A percentile compares a stretch with the other conserved stretches of the same genome.
phyloP scores from a whole-genome alignment of 345 rosid genomes.

The Arabis alpina region DNA sequence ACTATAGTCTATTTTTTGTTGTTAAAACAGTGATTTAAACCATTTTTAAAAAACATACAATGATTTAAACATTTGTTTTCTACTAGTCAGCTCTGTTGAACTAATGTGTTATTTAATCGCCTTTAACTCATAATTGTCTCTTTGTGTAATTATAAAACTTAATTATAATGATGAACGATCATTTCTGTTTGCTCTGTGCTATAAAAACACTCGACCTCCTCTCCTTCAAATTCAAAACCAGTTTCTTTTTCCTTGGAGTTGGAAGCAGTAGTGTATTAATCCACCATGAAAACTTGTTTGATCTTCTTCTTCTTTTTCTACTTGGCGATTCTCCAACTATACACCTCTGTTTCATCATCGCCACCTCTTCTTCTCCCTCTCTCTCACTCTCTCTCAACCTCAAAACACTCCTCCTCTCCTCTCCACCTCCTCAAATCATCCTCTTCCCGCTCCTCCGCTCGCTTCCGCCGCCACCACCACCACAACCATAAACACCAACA shows the following conservation, averaged over 20 bases:
- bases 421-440: conserved; percentile 81
- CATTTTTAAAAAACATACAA: no score
- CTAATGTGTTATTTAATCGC: neutral
- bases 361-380: conserved; percentile 56
- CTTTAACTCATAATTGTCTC: neutral
- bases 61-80: no score
- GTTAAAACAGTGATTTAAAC: no score
- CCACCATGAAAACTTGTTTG: conserved; percentile 32
- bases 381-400: conserved; percentile 66
- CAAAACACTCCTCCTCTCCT: conserved; percentile 57
- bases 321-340: conserved; percentile 8
- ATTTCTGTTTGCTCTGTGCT: conserved; percentile 23
- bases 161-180: neutral
- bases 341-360: conserved; percentile 37
- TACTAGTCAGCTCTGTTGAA: neutral
- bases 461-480: conserved; percentile 63
- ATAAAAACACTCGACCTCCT: conserved; percentile 9
- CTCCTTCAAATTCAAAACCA: conserved; percentile 36
- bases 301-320: conserved; percentile 46
- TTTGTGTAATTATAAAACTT: neutral
- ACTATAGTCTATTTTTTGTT: no score
- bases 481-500: conserved; percentile 37
- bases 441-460: conserved; percentile 72
- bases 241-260: neutral
- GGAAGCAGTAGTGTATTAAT: neutral